A percentile compares a stretch with the other conserved stretches of the same genome.
Conservation (phyloP, 2,329 filamentous ascomycete genomes). For the Fusarium drepaniforme region DNA sequence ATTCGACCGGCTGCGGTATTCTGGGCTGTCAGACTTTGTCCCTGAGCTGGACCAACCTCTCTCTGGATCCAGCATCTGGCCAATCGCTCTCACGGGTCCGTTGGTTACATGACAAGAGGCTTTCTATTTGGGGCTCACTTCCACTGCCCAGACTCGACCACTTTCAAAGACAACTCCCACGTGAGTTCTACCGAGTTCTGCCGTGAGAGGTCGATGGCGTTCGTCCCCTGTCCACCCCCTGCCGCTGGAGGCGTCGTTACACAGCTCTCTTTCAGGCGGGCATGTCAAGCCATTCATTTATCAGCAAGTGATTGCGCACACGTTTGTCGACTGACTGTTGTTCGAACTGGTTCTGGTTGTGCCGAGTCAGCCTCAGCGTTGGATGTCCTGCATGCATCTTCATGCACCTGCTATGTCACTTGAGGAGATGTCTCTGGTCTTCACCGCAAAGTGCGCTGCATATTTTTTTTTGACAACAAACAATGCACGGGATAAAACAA, state of each 20-base stretch:
- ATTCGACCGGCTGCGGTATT: constrained; percentile 12
- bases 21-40: constrained; percentile 11
- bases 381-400: constrained; percentile 12
- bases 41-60: not conserved
- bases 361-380: constrained; percentile 27
- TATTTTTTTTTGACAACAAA: constrained; percentile 9
- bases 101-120: constrained; percentile 1
- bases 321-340: constrained; percentile 1
- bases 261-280: constrained; percentile 8
- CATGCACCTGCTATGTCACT: constrained; percentile 14
- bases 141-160: constrained; percentile 22
- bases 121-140: constrained; percentile 35
- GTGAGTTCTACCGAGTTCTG: constrained; percentile 35
- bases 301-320: constrained; percentile 9
- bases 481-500: constrained; percentile 19
- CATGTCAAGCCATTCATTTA: constrained; percentile 14
- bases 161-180: constrained; percentile 26
- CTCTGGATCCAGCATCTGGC: not conserved
- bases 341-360: constrained; percentile 13
- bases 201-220: constrained; percentile 42
- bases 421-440: constrained; percentile 28
- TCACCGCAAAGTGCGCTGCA: constrained; percentile 35
- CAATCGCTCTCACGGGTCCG: constrained; percentile 20
- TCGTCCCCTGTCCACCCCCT: constrained; percentile 24
- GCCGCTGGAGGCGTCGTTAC: constrained; percentile 26